Percentiles rank a stretch among this genome's conserved stretches.
These are phyloP conservation scores for Boechera divaricarpa DNA, from an alignment of 345 rosid genomes.

Conservation along the genomic window DNA sequence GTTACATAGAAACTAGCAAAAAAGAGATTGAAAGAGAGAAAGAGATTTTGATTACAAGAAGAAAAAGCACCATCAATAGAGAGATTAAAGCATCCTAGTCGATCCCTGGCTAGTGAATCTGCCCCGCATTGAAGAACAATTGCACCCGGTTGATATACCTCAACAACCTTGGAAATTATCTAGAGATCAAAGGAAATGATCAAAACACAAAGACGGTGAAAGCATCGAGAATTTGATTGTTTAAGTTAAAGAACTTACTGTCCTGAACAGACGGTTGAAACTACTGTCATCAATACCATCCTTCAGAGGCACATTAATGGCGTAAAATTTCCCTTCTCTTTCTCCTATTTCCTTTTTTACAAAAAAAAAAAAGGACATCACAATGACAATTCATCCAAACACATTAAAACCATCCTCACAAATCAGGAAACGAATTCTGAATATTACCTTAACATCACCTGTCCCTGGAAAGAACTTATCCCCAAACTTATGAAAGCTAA, in stretches of 20 bases:
- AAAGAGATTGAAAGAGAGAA: constrained; percentile 12
- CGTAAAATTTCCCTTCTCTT: constrained; percentile 94
- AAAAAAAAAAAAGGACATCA: constrained; percentile 17
- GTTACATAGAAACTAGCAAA: constrained; percentile 12
- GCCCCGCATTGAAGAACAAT: constrained; percentile 99
- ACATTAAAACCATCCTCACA: constrained; percentile 9
- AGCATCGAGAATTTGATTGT: not conserved
- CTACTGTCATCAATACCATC: constrained; percentile 97
- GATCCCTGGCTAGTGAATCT: constrained; percentile 98
- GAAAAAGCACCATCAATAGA: constrained; percentile 91
- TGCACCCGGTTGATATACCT: constrained; percentile 86
- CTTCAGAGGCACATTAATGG: constrained; percentile 94
- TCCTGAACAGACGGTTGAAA: constrained; percentile 92
- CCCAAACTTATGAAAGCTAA: constrained; percentile 96
- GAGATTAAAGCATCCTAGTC: constrained; percentile 97
- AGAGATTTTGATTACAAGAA: constrained; percentile 53
- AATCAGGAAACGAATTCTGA: not conserved
- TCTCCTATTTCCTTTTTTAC: constrained; percentile 85
- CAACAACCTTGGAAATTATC: constrained; percentile 91
- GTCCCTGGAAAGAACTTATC: constrained; percentile 99
- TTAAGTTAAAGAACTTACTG: constrained; percentile 57
- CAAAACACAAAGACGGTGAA: not conserved
- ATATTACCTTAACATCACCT: constrained; percentile 91
- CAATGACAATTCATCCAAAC: constrained; percentile 27
- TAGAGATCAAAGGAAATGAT: constrained; percentile 39